phyloP scores from a whole-genome alignment of 2,329 filamentous ascomycete genomes.

The Xylariomycetidae sp. region DNA sequence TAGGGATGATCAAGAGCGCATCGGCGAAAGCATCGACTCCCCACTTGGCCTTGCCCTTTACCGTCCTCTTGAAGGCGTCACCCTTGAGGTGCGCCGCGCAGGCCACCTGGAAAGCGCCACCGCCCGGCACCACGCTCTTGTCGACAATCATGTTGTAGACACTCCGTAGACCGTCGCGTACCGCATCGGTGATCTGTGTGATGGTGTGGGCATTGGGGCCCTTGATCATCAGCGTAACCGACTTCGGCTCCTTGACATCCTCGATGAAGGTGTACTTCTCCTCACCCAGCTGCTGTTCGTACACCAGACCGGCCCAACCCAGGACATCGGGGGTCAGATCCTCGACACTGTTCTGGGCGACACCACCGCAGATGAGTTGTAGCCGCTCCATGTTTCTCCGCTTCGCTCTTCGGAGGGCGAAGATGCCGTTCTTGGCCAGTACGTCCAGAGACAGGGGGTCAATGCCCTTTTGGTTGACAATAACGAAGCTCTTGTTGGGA shows the following conservation, averaged over 20 bases:
- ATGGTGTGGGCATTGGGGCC: slow-evolving; percentile 97
- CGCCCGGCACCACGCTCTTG: slow-evolving; percentile 87
- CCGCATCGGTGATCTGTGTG: slow-evolving; percentile 91
- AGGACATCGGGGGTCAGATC: slow-evolving; percentile 82
- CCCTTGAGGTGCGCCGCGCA: slow-evolving; percentile 83
- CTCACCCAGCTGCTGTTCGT: slow-evolving; percentile 95
- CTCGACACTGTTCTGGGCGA: slow-evolving; percentile 92
- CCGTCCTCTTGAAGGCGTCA: slow-evolving; percentile 77
- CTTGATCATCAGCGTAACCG: slow-evolving; percentile 95
- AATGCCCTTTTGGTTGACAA: slow-evolving; percentile 99
- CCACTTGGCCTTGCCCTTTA: slow-evolving; percentile 97
- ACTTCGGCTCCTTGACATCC: slow-evolving; percentile 98
- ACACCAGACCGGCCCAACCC: slow-evolving; percentile 93
- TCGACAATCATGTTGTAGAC: slow-evolving; percentile 99
- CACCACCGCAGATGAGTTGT: slow-evolving; percentile 88
- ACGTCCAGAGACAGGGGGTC: slow-evolving; percentile 94
- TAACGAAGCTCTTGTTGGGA: slow-evolving; percentile 89
- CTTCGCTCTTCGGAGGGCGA: slow-evolving; percentile 91
- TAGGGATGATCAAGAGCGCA: slow-evolving; percentile 90
- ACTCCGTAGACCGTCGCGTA: slow-evolving; percentile 87
- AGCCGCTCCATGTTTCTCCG: slow-evolving; percentile 98
- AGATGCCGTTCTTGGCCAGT: slow-evolving; percentile 94
- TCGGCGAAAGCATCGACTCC: slow-evolving; percentile 94
- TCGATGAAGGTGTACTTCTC: slow-evolving; percentile 99
- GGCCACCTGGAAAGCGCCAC: slow-evolving; percentile 91